phyloP scores from a whole-genome alignment of 257 asterid genomes.

The Orobanche coerulescens region DNA sequence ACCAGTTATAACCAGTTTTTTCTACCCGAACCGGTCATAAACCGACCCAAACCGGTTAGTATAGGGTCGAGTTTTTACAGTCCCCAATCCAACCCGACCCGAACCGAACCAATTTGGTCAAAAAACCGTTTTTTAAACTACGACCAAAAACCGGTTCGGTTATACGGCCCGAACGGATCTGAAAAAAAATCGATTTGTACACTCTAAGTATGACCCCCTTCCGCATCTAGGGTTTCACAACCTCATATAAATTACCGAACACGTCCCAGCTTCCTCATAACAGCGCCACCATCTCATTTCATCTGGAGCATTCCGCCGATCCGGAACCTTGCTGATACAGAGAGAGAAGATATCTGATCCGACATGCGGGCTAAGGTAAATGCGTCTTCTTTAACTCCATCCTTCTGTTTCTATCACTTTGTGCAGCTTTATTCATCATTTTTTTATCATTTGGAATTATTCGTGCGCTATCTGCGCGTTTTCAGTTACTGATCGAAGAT shows the following conservation, averaged over 20 bases:
- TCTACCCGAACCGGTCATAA: too few species aligned
- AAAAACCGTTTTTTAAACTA: too few species aligned
- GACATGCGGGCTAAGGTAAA: constrained; percentile 21
- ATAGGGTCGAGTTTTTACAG: too few species aligned
- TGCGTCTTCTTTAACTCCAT: background rate
- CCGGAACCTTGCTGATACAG: background rate
- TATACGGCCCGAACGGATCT: too few species aligned
- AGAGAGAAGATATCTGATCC: background rate
- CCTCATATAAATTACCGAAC: background rate
- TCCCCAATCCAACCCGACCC: too few species aligned
- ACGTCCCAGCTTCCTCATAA: background rate
- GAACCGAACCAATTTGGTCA: too few species aligned
- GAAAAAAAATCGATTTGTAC: too few species aligned
- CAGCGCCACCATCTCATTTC: background rate
- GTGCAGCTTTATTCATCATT: background rate
- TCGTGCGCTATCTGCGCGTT: background rate
- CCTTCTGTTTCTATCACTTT: background rate
- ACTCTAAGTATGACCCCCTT: background rate
- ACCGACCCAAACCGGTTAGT: too few species aligned
- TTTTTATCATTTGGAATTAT: background rate
- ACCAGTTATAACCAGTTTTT: too few species aligned
- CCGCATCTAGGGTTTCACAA: constrained; percentile 11
- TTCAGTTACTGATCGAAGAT: background rate
- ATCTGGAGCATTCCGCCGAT: background rate
- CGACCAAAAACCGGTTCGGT: too few species aligned